Conservation (phyloP, 2,329 filamentous ascomycete species). For the Sphaerulina populicola region DNA sequence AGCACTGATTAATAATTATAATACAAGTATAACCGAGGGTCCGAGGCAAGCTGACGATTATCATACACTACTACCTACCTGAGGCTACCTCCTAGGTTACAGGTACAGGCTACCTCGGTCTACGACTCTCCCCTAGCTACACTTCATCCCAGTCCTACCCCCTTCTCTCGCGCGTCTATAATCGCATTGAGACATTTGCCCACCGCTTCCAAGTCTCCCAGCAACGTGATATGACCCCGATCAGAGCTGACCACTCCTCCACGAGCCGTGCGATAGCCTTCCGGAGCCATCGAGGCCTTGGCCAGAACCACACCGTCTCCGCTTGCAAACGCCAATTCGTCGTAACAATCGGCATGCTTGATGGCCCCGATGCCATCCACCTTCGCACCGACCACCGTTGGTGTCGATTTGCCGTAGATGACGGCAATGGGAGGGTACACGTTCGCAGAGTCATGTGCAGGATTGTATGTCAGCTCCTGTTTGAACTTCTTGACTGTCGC, state of each 20-base stretch:
- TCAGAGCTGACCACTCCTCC: slow-evolving; percentile 72
- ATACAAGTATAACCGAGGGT: no score
- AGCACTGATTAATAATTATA: no score
- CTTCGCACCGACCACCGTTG: slow-evolving; percentile 73
- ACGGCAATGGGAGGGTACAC: slow-evolving; percentile 72
- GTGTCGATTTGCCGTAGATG: slow-evolving; percentile 78
- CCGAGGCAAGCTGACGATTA: no score
- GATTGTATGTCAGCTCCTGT: slow-evolving; percentile 57
- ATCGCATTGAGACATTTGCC: slow-evolving; percentile 65
- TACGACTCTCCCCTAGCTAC: no score
- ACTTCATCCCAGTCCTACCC: slow-evolving; percentile 60
- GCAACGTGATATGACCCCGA: slow-evolving; percentile 74
- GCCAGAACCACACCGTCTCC: slow-evolving; percentile 87
- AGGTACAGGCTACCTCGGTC: no score
- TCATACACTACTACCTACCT: no score
- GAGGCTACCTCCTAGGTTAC: no score
- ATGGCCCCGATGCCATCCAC: slow-evolving; percentile 68
- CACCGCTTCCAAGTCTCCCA: slow-evolving; percentile 76
- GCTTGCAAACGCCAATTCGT: slow-evolving; percentile 75
- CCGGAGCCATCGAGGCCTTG: slow-evolving; percentile 73
- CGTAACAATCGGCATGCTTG: slow-evolving; percentile 67
- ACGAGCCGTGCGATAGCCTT: slow-evolving; percentile 65
- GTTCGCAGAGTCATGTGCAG: slow-evolving; percentile 56
- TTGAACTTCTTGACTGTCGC: slow-evolving; percentile 67
- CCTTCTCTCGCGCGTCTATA: slow-evolving; percentile 56